A percentile compares a stretch with the other conserved stretches of the same genome.
phyloP scores from a whole-genome alignment of 768 basidiomycete species.

The Lentinus brumalis region DNA sequence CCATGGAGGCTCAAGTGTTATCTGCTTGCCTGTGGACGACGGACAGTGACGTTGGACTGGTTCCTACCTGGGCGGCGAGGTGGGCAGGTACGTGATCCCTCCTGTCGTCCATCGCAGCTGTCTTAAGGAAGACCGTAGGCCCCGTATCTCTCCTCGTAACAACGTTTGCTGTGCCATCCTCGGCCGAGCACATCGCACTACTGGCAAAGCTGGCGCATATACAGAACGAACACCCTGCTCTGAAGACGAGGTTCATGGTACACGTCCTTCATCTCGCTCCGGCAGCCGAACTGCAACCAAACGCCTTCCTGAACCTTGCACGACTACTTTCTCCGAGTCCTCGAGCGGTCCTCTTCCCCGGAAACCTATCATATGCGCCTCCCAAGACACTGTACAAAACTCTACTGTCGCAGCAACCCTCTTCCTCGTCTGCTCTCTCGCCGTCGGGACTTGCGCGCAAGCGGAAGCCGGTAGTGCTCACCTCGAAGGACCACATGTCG shows the following conservation, averaged over 20 bases:
- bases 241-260: constrained; percentile 36
- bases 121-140: constrained; percentile 31
- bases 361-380: constrained; percentile 35
- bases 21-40: constrained; percentile 56
- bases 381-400: constrained; percentile 28
- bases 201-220: constrained; percentile 21
- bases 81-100: constrained; percentile 46
- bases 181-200: constrained; percentile 26
- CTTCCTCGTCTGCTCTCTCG: constrained; percentile 11
- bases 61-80: constrained; percentile 37
- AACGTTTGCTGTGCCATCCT: constrained; percentile 36
- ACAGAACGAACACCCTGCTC: constrained; percentile 5
- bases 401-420: constrained; percentile 17
- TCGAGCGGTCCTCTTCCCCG: constrained; percentile 54
- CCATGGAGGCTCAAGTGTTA: constrained; percentile 21
- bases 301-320: constrained; percentile 62
- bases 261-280: constrained; percentile 51
- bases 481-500: constrained; percentile 30
- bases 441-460: background rate
- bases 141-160: constrained; percentile 53
- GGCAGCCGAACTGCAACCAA: constrained; percentile 40
- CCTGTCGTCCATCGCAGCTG: background rate
- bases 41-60: constrained; percentile 36
- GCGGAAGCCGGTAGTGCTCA: constrained; percentile 32
- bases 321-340: constrained; percentile 56